phyloP scores from a whole-genome alignment of 179 eudicot species.

The Pouteria campechiana region DNA sequence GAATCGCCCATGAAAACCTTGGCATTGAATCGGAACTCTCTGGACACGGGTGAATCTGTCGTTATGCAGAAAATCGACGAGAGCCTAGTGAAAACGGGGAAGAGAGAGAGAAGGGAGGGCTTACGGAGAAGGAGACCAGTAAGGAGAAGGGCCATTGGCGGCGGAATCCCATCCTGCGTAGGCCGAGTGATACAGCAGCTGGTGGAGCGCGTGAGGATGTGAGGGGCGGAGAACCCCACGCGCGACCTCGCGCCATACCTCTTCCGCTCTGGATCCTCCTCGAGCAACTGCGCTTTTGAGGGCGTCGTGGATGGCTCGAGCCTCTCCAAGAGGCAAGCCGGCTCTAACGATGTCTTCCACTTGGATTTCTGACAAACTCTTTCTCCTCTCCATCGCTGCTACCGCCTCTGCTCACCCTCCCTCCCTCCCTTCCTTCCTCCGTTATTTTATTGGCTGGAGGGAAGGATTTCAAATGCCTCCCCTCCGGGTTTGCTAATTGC shows the following conservation, averaged over 20 bases:
- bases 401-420: background rate
- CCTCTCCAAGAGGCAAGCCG: slow-evolving; percentile 36
- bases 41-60: slow-evolving; percentile 4
- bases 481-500: too few relatives aligned
- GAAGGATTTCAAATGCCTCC: too few relatives aligned
- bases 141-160: slow-evolving; percentile 58
- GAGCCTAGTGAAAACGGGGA: background rate
- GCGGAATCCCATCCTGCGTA: slow-evolving; percentile 51
- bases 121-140: slow-evolving; percentile 92
- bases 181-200: slow-evolving; percentile 52
- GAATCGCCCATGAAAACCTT: too few relatives aligned
- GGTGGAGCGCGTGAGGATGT: slow-evolving; percentile 71
- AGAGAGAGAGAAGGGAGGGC: background rate
- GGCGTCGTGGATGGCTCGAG: slow-evolving; percentile 8
- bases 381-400: slow-evolving; percentile 3
- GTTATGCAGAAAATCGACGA: slow-evolving; percentile 5
- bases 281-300: slow-evolving; percentile 15
- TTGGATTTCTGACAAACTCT: slow-evolving; percentile 21
- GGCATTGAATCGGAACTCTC: too few relatives aligned
- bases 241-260: slow-evolving; percentile 59
- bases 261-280: slow-evolving; percentile 10
- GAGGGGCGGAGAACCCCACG: slow-evolving; percentile 45
- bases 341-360: slow-evolving; percentile 28
- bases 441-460: too few relatives aligned
- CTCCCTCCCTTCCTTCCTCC: background rate